phyloP scores from a whole-genome alignment of 1,284 basidiomycete species.

The Malassezia arunalokei region DNA sequence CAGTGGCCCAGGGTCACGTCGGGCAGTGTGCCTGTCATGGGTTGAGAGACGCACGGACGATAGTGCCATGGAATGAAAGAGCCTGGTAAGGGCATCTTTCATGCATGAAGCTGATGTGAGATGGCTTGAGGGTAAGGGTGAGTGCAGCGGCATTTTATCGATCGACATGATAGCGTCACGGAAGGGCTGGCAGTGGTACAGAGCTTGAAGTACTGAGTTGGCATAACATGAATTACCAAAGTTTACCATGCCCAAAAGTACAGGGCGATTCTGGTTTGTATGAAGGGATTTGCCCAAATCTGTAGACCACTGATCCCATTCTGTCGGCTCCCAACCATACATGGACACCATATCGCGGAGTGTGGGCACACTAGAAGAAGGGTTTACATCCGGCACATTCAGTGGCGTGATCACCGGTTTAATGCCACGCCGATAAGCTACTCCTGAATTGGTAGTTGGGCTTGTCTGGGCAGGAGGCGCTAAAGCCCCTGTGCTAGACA shows the following conservation, averaged over 20 bases:
- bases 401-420: not conserved
- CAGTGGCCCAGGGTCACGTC: not conserved
- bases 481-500: no score
- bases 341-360: not conserved
- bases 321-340: not conserved
- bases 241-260: slow-evolving; percentile 9
- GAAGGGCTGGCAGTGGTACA: slow-evolving; percentile 78
- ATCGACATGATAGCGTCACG: slow-evolving; percentile 56
- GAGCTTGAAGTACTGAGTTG: slow-evolving; percentile 90
- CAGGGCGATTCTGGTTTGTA: not conserved
- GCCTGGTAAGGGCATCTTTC: not conserved
- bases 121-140: not conserved
- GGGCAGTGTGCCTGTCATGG: not conserved
- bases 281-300: not conserved
- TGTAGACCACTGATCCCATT: slow-evolving; percentile 2
- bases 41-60: not conserved
- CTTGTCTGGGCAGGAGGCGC: no score
- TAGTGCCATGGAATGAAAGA: slow-evolving; percentile 11
- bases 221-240: slow-evolving; percentile 55
- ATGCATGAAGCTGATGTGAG: not conserved
- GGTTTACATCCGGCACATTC: not conserved
- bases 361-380: not conserved
- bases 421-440: not conserved
- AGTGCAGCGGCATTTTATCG: not conserved
- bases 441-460: not conserved